Conservation (phyloP, 2,329 filamentous ascomycete genomes). For the Clarireedia hainanense region DNA sequence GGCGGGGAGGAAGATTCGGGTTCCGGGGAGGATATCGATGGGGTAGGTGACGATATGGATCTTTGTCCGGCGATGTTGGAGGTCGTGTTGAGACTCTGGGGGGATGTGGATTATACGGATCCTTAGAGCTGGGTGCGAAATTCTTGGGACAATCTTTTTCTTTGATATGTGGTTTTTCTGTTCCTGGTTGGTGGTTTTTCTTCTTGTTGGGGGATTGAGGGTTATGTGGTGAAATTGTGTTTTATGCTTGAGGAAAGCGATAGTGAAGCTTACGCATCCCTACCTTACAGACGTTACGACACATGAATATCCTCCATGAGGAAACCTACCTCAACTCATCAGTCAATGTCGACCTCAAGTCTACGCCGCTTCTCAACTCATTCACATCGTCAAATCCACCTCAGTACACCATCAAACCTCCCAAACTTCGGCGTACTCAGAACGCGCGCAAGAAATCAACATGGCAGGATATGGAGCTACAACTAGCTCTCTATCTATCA, state of each 20-base stretch:
- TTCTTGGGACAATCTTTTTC: not conserved
- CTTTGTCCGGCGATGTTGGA: conserved; percentile 26
- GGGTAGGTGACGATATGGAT: conserved; percentile 26
- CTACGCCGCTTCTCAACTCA: too few relatives aligned
- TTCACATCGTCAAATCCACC: too few relatives aligned
- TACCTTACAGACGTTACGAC: conserved; percentile 20
- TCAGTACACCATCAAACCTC: not conserved
- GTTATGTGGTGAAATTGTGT: too few relatives aligned
- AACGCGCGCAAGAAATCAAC: not conserved
- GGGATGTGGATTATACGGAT: conserved; percentile 29
- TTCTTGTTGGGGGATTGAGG: conserved; percentile 10
- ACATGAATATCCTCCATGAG: conserved; percentile 17
- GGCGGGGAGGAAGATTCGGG: conserved; percentile 26
- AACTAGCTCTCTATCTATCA: not conserved
- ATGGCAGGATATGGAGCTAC: not conserved
- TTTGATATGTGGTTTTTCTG: not conserved
- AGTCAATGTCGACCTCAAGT: too few relatives aligned
- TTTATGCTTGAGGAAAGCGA: too few relatives aligned
- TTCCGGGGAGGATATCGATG: conserved; percentile 9
- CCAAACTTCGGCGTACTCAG: not conserved
- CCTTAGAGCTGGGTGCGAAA: conserved; percentile 15
- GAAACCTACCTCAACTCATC: too few relatives aligned
- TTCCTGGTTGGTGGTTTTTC: not conserved
- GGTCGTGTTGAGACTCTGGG: conserved; percentile 25
- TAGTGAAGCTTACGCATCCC: conserved; percentile 23